Evolutionary conservation across 2,329 filamentous ascomycete genomes (phyloP).

Genomic region (Hymenoscyphus occultus): DNA sequence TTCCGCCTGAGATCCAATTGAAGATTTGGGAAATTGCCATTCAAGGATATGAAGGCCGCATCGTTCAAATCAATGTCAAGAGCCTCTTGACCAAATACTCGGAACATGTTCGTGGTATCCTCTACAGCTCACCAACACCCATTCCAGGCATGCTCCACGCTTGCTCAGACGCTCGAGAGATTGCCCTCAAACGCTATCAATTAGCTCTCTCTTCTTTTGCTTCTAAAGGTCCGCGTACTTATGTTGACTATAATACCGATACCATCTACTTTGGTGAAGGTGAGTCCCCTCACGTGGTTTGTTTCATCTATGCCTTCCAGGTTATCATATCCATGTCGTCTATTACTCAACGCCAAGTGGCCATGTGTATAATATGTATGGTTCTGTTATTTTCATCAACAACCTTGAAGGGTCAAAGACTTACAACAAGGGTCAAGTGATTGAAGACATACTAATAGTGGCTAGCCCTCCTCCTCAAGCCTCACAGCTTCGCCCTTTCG

Average conservation of each 20-base stretch:
- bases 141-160: conserved; percentile 13
- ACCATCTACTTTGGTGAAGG: conserved; percentile 8
- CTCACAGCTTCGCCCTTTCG: not conserved
- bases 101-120: not conserved
- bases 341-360: not conserved
- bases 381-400: not conserved
- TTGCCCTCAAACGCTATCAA: conserved; percentile 10
- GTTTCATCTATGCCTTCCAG: not conserved
- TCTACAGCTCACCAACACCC: not conserved
- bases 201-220: not conserved
- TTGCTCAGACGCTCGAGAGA: conserved; percentile 9
- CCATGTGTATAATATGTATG: not conserved
- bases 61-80: conserved; percentile 2
- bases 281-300: not conserved
- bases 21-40: conserved; percentile 5
- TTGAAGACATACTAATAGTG: not conserved
- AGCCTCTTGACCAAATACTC: not conserved
- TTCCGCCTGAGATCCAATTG: not conserved
- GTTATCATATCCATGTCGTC: not conserved
- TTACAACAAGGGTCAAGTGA: not conserved
- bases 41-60: not conserved
- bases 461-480: not conserved
- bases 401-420: not conserved
- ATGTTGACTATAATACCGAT: conserved; percentile 4
- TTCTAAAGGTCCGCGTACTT: not conserved